Percentiles rank a stretch among this genome's conserved stretches.
Conservation (phyloP, 2,329 filamentous ascomycete species). For the Hypoxylon sp. region DNA sequence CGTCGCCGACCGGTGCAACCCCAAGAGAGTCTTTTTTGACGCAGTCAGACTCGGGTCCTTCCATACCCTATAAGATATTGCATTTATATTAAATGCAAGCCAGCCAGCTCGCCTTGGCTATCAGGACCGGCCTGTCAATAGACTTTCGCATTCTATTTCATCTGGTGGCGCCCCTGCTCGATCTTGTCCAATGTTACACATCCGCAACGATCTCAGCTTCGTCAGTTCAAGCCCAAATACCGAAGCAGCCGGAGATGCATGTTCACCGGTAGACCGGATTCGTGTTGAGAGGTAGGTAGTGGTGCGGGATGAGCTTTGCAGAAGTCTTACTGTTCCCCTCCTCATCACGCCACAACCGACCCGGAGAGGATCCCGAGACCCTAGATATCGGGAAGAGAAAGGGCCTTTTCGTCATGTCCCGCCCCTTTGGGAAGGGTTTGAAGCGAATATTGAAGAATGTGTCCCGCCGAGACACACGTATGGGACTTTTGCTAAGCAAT, state of each 20-base stretch:
- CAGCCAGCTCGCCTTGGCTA: neutral
- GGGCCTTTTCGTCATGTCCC: conserved; percentile 11
- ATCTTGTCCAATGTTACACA: conserved; percentile 16
- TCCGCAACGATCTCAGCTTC: conserved; percentile 4
- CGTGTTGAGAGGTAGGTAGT: neutral
- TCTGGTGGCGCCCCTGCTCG: conserved; percentile 10
- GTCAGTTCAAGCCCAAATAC: conserved; percentile 12
- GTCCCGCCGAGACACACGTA: neutral
- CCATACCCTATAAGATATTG: neutral
- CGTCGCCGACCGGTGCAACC: conserved; percentile 1
- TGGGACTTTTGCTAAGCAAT: conserved; percentile 1
- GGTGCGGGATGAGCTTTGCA: neutral
- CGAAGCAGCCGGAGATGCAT: conserved; percentile 12
- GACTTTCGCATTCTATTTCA: conserved; percentile 4
- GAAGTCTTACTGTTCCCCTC: neutral
- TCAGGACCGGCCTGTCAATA: neutral
- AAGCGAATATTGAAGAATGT: neutral
- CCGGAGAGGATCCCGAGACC: conserved; percentile 4
- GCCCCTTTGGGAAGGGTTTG: conserved; percentile 2
- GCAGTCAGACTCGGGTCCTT: conserved; percentile 9
- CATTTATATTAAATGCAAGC: conserved; percentile 15
- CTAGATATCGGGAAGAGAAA: conserved; percentile 3
- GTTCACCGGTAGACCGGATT: conserved; percentile 15
- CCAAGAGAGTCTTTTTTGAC: conserved; percentile 9
- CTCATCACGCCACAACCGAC: conserved; percentile 18